A percentile compares a stretch with the other conserved stretches of the same genome.
Evolutionary conservation across 1,139 yeast genomes (phyloP).

Genomic region (Yamadazyma songkhlaensis): DNA sequence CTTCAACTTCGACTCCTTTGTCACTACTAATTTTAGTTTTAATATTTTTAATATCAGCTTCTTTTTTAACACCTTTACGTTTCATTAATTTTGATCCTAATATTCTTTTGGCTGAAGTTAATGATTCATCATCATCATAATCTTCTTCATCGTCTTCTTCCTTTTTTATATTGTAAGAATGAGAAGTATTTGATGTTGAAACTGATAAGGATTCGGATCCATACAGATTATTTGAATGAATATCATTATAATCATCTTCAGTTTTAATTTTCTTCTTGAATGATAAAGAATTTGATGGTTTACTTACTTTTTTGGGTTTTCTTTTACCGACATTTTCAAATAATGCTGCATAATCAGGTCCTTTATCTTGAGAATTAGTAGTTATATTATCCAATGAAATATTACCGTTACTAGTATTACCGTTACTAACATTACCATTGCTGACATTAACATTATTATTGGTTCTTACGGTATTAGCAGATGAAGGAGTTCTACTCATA

Average conservation of each 20-base stretch:
- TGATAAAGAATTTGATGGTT: conserved; percentile 15
- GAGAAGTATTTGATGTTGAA: conserved; percentile 22
- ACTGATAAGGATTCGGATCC: conserved; percentile 15
- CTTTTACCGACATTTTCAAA: conserved; percentile 47
- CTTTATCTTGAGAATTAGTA: conserved; percentile 5
- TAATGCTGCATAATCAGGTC: conserved; percentile 47
- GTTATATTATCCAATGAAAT: conserved; percentile 6
- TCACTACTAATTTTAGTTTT: conserved; percentile 24
- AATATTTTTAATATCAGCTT: conserved; percentile 15
- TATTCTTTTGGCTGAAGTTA: conserved; percentile 38
- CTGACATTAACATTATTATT: conserved; percentile 11
- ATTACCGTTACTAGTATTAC: not conserved
- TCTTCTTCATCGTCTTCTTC: conserved; percentile 1
- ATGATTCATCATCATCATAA: conserved; percentile 10
- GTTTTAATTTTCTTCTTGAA: conserved; percentile 13
- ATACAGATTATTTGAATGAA: conserved; percentile 15
- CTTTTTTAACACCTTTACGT: conserved; percentile 19
- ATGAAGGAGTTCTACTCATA: conserved; percentile 25
- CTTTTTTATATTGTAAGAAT: conserved; percentile 1
- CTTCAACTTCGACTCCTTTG: conserved; percentile 38
- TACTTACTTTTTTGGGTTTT: conserved; percentile 24
- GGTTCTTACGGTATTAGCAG: conserved; percentile 19
- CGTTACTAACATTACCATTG: conserved; percentile 1
- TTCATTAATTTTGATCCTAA: conserved; percentile 37
- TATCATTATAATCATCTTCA: conserved; percentile 10